Evolutionary conservation across 1,284 basidiomycete genomes (phyloP), one percentile per base, ranked within the genome.

Genomic region (Ustilago esculenta): DNA sequence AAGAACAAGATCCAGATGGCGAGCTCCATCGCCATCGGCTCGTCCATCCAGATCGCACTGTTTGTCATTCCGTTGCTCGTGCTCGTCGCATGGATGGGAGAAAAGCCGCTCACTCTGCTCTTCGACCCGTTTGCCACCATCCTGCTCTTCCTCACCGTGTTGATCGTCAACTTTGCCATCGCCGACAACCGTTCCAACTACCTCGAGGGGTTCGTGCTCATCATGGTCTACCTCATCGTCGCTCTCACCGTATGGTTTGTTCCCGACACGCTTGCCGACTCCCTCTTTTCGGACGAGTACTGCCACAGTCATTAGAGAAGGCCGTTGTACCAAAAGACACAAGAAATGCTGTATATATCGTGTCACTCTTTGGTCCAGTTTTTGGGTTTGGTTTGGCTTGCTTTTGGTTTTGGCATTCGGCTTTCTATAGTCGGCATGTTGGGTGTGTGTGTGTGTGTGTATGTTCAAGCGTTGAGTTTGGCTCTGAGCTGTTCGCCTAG

Each of bases 401-500:
- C 27, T 29, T n/a, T n/a, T n/a, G n/a, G n/a, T n/a, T n/a, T n/a
- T n/a, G n/a, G n/a, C n/a, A n/a, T n/a, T n/a, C n/a, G n/a, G n/a
- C n/a, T n/a, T n/a, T 29, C 27, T 29, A 29, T 29, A 12, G 6
- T 6, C 6, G 7, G 27, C 27, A 29, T 29, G 7, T 29, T 12
- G 6, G 27, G 6, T 12, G 27, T 29, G 27, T 29, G 27, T 12
- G 27, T 7, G 7, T 6, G 7, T 29, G 27, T 29, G 27, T 12
- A 5, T 9, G 41, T 24, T 24, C 35, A 60, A 24, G 24, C 34
- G 8, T 20, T 25, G 12, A 83, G 80, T 52, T 85, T 84, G 29
- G 50, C 76, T 39, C 88, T 83, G 76, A 90, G 82, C 41, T 64
- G 58, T 33, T 84, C 78, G 39, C 90, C 90, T 23, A 90, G 82